phyloP scores from a whole-genome alignment of 306 rosid species.

The Canavalia ensiformis region DNA sequence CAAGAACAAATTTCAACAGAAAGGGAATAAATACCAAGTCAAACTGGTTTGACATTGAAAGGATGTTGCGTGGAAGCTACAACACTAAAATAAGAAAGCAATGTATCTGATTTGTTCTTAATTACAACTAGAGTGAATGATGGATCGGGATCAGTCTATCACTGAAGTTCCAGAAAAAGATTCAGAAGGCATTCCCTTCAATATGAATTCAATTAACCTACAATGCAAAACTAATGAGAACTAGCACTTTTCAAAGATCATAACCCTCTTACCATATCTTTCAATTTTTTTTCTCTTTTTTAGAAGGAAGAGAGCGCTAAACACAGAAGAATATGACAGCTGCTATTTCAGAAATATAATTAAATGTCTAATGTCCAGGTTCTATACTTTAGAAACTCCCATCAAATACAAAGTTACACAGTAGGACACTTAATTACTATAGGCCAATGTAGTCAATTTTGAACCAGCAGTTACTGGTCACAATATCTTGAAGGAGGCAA shows the following conservation, averaged over 20 bases:
- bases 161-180: not conserved
- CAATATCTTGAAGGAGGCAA: not conserved
- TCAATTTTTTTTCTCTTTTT: no score
- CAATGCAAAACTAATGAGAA: no score
- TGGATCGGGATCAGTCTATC: slow-evolving; percentile 14
- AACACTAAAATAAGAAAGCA: not conserved
- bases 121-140: not conserved
- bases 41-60: slow-evolving; percentile 29
- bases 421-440: not conserved
- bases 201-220: no score
- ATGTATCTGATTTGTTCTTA: not conserved
- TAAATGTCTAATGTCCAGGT: not conserved
- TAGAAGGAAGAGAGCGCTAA: no score
- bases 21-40: slow-evolving; percentile 4
- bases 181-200: no score
- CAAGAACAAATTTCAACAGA: not conserved
- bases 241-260: no score
- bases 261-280: no score
- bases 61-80: slow-evolving; percentile 3
- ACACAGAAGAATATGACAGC: no score
- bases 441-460: no score
- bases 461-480: not conserved
- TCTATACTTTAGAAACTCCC: not conserved
- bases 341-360: no score
- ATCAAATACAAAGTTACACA: not conserved